Evolutionary conservation across 805 yeast species (phyloP).

Genomic region (Zygoascus tannicola): DNA sequence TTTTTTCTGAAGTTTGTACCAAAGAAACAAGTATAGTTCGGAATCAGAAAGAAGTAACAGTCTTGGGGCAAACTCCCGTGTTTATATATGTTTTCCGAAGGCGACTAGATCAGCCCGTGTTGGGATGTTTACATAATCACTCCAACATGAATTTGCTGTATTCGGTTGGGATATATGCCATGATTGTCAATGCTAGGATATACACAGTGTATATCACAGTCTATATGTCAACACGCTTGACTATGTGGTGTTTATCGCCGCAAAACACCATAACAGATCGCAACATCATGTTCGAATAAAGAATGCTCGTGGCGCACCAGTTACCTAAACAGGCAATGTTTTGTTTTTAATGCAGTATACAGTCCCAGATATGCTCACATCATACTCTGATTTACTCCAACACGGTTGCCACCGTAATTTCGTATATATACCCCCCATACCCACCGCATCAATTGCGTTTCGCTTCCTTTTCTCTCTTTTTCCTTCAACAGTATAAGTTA

Average conservation of each 20-base stretch:
- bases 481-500: constrained; percentile 15
- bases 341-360: not conserved
- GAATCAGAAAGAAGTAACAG: constrained; percentile 14
- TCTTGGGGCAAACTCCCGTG: constrained; percentile 6
- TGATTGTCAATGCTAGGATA: constrained; percentile 5
- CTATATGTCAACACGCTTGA: not conserved
- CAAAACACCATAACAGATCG: not conserved
- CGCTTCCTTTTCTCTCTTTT: constrained; percentile 9
- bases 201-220: constrained; percentile 9
- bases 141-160: not conserved
- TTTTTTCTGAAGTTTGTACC: constrained; percentile 23
- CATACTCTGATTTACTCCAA: not conserved
- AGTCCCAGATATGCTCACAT: not conserved
- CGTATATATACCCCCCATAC: constrained; percentile 5
- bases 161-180: not conserved
- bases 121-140: not conserved
- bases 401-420: not conserved
- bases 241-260: not conserved
- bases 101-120: not conserved
- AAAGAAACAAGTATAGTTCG: constrained; percentile 15
- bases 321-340: too few relatives aligned
- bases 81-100: constrained; percentile 6
- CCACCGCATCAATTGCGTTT: constrained; percentile 4
- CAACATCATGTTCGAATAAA: too few relatives aligned
- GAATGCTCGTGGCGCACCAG: too few relatives aligned